phyloP scores from a whole-genome alignment of 169 alveolate species.

The Amoebophrya sp. region DNA sequence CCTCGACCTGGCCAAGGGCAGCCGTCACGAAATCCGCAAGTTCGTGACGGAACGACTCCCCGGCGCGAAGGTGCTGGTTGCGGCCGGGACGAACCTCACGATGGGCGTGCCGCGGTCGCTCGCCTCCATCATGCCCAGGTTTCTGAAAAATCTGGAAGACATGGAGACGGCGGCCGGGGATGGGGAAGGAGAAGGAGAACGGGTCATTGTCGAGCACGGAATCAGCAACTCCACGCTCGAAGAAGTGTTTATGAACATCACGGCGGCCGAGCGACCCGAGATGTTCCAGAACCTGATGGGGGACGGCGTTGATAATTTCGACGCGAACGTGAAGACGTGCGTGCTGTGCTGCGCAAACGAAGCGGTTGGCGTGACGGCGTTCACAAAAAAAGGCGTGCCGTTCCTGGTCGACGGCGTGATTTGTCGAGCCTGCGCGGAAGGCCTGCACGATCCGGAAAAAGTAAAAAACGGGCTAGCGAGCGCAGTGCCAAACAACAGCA shows the following conservation, averaged over 20 bases:
- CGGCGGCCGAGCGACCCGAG: neutral
- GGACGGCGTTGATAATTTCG: too few relatives aligned
- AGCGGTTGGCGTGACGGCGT: neutral
- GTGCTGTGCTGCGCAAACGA: neutral
- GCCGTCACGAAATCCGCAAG: neutral
- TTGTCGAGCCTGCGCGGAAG: neutral
- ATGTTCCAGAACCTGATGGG: too few relatives aligned
- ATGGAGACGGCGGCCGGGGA: neutral
- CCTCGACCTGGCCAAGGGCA: neutral
- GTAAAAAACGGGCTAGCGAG: neutral
- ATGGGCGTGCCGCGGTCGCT: neutral
- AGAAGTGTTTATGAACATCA: constrained; percentile 4
- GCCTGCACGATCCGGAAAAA: neutral
- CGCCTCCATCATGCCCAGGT: neutral
- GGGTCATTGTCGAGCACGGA: neutral
- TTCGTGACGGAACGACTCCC: neutral
- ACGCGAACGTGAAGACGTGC: neutral
- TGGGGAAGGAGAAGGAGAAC: too few relatives aligned
- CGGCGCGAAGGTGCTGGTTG: neutral
- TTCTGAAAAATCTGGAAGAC: neutral
- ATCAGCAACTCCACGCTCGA: neutral
- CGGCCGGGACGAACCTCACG: neutral
- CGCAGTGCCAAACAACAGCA: neutral
- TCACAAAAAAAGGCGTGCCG: neutral
- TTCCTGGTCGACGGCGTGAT: neutral